Conservation (phyloP, 2,329 filamentous ascomycete genomes). For the Sodiomyces alkalinus region DNA sequence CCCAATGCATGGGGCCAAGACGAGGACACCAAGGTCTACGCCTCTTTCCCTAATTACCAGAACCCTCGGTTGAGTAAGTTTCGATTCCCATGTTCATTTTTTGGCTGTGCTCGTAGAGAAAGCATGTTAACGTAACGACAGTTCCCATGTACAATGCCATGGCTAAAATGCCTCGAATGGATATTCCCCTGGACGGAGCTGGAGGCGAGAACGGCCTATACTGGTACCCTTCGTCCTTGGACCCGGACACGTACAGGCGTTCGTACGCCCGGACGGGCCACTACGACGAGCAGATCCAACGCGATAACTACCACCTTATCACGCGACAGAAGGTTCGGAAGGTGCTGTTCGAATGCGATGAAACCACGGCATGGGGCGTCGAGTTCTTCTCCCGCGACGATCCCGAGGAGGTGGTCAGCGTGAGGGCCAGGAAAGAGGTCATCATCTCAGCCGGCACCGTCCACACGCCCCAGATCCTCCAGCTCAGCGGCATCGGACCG, state of each 20-base stretch:
- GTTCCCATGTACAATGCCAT: slow-evolving; percentile 12
- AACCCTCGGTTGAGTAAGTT: too few relatives aligned
- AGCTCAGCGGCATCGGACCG: slow-evolving; percentile 28
- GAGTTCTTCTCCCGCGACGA: too few relatives aligned
- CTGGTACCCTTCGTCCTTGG: slow-evolving; percentile 12
- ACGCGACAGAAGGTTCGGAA: slow-evolving; percentile 10
- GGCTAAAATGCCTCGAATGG: slow-evolving; percentile 12
- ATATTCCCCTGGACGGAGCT: slow-evolving; percentile 11
- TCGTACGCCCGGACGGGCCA: slow-evolving; percentile 14
- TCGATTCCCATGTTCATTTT: too few relatives aligned
- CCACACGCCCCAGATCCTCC: slow-evolving; percentile 24
- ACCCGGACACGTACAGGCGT: slow-evolving; percentile 8
- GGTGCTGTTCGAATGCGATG: slow-evolving; percentile 10
- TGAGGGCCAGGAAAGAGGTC: slow-evolving; percentile 17
- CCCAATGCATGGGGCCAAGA: too few relatives aligned
- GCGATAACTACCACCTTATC: slow-evolving; percentile 13
- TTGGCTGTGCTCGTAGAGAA: slow-evolving; percentile 1
- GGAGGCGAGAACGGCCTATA: slow-evolving; percentile 13
- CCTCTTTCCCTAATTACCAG: too few relatives aligned
- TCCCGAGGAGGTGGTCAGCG: too few relatives aligned
- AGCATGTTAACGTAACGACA: too few relatives aligned
- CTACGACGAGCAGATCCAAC: slow-evolving; percentile 10
- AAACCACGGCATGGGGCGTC: slow-evolving; percentile 13
- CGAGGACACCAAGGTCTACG: too few relatives aligned
- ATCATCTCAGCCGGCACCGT: slow-evolving; percentile 20